Conservation (phyloP, 257 asterid genomes). For the Rehmannia glutinosa region DNA sequence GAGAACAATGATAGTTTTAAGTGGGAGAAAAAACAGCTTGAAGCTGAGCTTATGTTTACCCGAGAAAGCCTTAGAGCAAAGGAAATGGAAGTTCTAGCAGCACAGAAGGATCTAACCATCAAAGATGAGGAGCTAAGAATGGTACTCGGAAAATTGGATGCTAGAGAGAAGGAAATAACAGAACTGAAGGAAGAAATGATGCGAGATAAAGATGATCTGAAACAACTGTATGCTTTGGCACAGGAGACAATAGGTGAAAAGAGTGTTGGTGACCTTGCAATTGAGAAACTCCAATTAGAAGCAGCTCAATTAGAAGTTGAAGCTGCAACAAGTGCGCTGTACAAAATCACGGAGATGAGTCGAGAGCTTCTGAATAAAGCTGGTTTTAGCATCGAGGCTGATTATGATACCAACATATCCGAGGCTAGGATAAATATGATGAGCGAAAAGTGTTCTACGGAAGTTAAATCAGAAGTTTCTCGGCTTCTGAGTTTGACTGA, state of each 20-base stretch:
- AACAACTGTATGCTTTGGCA: constrained; percentile 48
- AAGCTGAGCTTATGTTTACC: constrained; percentile 55
- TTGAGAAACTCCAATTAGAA: constrained; percentile 67
- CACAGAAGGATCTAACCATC: constrained; percentile 48
- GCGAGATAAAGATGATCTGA: constrained; percentile 39
- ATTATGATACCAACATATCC: constrained; percentile 11
- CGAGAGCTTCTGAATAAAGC: constrained; percentile 49
- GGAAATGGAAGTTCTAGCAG: constrained; percentile 66
- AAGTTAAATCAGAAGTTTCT: constrained; percentile 51
- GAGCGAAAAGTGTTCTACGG: constrained; percentile 21
- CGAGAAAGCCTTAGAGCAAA: constrained; percentile 54
- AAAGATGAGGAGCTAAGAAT: constrained; percentile 64
- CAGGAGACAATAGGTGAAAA: constrained; percentile 50
- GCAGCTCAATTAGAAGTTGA: constrained; percentile 73
- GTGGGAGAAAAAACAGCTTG: constrained; percentile 52
- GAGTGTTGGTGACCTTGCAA: constrained; percentile 57
- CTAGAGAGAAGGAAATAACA: constrained; percentile 55
- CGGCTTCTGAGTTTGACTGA: constrained; percentile 64
- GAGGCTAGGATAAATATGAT: constrained; percentile 9
- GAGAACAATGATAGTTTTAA: constrained; percentile 19
- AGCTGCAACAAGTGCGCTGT: constrained; percentile 70
- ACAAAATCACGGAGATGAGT: constrained; percentile 65
- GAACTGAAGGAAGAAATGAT: constrained; percentile 42
- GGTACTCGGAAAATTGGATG: constrained; percentile 39
- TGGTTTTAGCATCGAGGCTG: constrained; percentile 33